Evolutionary conservation across 2,329 filamentous ascomycete genomes (phyloP).

Genomic region (Xylaria sp.): DNA sequence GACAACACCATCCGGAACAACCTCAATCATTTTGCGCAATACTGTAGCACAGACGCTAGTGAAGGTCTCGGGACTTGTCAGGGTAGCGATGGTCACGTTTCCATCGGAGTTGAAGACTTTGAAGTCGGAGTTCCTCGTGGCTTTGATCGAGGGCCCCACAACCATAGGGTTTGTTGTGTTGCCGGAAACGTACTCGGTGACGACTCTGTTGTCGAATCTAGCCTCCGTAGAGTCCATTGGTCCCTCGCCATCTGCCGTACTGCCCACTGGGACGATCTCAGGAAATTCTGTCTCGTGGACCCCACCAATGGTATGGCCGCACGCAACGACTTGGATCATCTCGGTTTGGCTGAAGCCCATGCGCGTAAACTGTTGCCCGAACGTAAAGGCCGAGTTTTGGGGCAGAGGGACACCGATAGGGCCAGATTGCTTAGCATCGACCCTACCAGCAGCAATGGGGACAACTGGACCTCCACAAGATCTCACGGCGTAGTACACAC

Average conservation of each 20-base stretch:
- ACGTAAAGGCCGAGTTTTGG: constrained; percentile 63
- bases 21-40: constrained; percentile 71
- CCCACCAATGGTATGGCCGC: constrained; percentile 70
- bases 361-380: constrained; percentile 65
- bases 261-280: constrained; percentile 60
- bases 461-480: constrained; percentile 68
- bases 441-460: constrained; percentile 63
- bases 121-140: constrained; percentile 64
- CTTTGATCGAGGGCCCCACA: constrained; percentile 59
- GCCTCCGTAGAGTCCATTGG: constrained; percentile 61
- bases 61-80: constrained; percentile 60
- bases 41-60: constrained; percentile 60
- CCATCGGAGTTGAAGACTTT: constrained; percentile 66
- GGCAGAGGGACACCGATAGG: constrained; percentile 65
- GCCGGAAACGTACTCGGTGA: constrained; percentile 66
- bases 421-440: constrained; percentile 63
- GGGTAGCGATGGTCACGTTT: constrained; percentile 64
- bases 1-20: constrained; percentile 62
- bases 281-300: constrained; percentile 67
- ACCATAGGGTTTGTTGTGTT: constrained; percentile 66
- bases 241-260: constrained; percentile 56
- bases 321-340: constrained; percentile 70
- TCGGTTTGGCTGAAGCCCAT: constrained; percentile 67
- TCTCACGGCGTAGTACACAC: constrained; percentile 67
- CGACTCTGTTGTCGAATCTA: constrained; percentile 66